A percentile compares a stretch with the other conserved stretches of the same genome.
phyloP scores from a whole-genome alignment of 2,329 filamentous ascomycete genomes.

The Penicillium hordei region DNA sequence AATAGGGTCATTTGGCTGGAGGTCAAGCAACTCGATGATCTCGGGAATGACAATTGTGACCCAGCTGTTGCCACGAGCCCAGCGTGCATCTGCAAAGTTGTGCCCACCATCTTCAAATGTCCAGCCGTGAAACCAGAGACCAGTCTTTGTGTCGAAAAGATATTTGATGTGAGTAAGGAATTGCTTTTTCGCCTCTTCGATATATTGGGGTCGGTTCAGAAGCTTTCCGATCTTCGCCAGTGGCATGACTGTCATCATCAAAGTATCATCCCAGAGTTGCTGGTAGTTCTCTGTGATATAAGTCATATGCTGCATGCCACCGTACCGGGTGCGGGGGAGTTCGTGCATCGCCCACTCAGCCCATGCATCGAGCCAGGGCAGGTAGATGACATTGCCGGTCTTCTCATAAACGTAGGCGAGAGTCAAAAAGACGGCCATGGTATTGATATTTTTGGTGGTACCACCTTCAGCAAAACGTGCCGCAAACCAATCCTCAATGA shows the following conservation, averaged over 20 bases:
- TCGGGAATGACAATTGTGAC: conserved; percentile 81
- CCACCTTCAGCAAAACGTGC: conserved; percentile 66
- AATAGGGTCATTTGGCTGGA: conserved; percentile 61
- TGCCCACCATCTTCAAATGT: conserved; percentile 67
- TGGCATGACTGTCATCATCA: conserved; percentile 85
- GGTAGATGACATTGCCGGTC: conserved; percentile 65
- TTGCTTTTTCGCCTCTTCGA: conserved; percentile 75
- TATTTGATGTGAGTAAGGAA: conserved; percentile 78
- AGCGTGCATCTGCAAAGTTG: conserved; percentile 57
- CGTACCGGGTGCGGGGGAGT: conserved; percentile 68
- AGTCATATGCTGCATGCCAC: conserved; percentile 73
- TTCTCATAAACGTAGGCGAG: conserved; percentile 77
- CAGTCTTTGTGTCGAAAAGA: conserved; percentile 68
- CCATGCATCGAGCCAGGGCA: conserved; percentile 78
- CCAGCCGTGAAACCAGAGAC: conserved; percentile 81
- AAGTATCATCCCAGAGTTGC: conserved; percentile 80
- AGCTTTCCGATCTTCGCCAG: conserved; percentile 76
- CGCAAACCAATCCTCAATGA: conserved; percentile 73
- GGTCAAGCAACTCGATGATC: conserved; percentile 70
- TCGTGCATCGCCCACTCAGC: conserved; percentile 81
- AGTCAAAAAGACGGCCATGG: conserved; percentile 75
- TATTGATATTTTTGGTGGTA: conserved; percentile 84
- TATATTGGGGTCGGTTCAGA: conserved; percentile 67
- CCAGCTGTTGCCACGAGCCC: conserved; percentile 63
- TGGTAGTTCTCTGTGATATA: conserved; percentile 69